Evolutionary conservation across 352 stramenopile genomes (phyloP), one percentile per base, ranked within the genome.

Genomic region (Phytophthora sp.): DNA sequence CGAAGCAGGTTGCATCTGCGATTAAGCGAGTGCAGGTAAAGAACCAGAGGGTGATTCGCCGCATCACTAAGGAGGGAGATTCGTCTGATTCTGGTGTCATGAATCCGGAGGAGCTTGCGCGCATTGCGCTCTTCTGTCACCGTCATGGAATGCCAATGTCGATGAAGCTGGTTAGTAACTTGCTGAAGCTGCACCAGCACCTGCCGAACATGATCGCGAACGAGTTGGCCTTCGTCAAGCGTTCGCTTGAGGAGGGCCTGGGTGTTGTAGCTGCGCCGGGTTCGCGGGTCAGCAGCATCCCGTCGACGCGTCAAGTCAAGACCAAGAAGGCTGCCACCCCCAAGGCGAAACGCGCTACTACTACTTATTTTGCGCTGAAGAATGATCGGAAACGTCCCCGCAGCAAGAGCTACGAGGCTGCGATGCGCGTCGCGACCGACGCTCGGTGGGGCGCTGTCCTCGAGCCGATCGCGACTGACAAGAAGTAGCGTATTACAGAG

Each of bases 111-210:
- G 80, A 91, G 41, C 61, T 91, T 23, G 79, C 71, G 29, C 62
- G 69, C 20, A 68, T 91, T 15, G 70, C 79, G 30, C 72, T 88
- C 27, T 87, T 89, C 50, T 82, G 76, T 57, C 82, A 91, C 57
- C 80, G 69, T 39, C 64, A 89, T 30, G 80, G 80, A 7, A 61
- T 86, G 31, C 55, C 74, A 9, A 62, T 91, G 33, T 76, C 66
- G 16, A 62, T 52, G n/a, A 70, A 68, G 23, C 53, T 86, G 6
- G 72, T 66, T 12, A 66, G 59, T 23, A 73, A 79, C 52, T 45
- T 92, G 45, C 55, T 87, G 16, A 63, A 76, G 52, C 53, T 90
- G 57, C 60, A 74, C n/a, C 36, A 63, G 38, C 57, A 76, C 33
- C 44, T 90, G 45, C 74, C 82, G 16, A 36, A 55, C 9, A 63